Conservation (phyloP, 345 rosid species). For the Zanthoxylum bungeanum region DNA sequence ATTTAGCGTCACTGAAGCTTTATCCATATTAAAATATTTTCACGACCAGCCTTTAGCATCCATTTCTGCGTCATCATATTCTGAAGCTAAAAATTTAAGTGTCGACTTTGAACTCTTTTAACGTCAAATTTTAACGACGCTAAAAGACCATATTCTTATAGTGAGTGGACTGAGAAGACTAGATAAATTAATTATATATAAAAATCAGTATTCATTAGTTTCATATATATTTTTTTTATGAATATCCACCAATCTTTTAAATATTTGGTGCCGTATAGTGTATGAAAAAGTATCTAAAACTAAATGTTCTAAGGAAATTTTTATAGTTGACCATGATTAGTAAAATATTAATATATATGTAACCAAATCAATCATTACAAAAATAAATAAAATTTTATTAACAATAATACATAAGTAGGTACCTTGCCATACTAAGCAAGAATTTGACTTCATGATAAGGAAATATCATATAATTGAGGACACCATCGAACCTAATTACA, state of each 20-base stretch:
- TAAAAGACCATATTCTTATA: too few species aligned
- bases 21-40: too few species aligned
- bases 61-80: too few species aligned
- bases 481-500: background rate
- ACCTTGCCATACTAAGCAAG: background rate
- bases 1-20: too few species aligned
- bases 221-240: background rate
- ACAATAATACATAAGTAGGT: background rate
- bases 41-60: too few species aligned
- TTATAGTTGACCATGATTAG: background rate
- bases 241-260: background rate
- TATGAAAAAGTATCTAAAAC: background rate
- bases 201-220: background rate
- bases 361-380: background rate
- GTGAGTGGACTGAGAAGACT: background rate
- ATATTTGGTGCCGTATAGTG: background rate
- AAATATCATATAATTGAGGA: background rate
- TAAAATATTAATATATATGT: background rate
- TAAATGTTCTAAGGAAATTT: background rate
- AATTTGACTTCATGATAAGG: conserved; percentile 5
- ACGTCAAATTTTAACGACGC: too few species aligned
- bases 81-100: too few species aligned
- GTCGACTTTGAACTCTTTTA: too few species aligned
- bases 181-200: background rate
- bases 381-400: background rate